Conservation (phyloP, 176 grass and related monocot genomes). For the Melocanna baccifera region DNA sequence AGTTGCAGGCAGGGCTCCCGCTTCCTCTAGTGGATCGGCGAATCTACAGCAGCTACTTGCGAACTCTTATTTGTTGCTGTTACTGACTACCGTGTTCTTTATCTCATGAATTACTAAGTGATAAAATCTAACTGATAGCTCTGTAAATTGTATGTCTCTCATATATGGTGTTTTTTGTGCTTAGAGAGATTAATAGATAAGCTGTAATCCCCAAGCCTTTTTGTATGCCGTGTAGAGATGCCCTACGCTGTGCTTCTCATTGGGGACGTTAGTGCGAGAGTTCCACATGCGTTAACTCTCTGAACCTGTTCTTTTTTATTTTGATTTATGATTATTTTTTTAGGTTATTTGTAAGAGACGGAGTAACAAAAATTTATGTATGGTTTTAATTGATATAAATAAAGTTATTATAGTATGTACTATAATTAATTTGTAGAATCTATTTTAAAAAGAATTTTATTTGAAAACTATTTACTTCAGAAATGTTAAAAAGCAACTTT, state of each 20-base stretch:
- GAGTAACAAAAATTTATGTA: too few species aligned
- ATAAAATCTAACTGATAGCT: slow-evolving; percentile 46
- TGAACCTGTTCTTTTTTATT: background rate
- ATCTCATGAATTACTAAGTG: slow-evolving; percentile 48
- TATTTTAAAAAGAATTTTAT: too few species aligned
- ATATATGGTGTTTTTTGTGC: slow-evolving; percentile 41
- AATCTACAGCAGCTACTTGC: slow-evolving; percentile 8
- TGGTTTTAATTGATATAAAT: too few species aligned
- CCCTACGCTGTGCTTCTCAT: background rate
- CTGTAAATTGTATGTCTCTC: slow-evolving; percentile 68
- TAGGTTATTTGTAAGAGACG: too few species aligned
- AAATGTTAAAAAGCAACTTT: too few species aligned
- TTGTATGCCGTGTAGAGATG: background rate
- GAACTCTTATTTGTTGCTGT: slow-evolving; percentile 39
- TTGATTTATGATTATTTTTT: too few species aligned
- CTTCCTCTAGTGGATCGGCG: slow-evolving; percentile 19
- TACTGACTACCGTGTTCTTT: slow-evolving; percentile 63
- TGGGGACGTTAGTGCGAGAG: background rate
- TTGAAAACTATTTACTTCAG: too few species aligned
- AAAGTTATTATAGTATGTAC: too few species aligned
- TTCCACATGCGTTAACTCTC: background rate
- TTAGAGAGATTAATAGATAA: slow-evolving; percentile 6
- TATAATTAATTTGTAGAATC: too few species aligned
- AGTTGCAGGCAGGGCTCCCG: slow-evolving; percentile 51
- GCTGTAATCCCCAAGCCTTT: background rate